Conservation (phyloP, 129 eudicot species). For the Gnaphalium uliginosum region DNA sequence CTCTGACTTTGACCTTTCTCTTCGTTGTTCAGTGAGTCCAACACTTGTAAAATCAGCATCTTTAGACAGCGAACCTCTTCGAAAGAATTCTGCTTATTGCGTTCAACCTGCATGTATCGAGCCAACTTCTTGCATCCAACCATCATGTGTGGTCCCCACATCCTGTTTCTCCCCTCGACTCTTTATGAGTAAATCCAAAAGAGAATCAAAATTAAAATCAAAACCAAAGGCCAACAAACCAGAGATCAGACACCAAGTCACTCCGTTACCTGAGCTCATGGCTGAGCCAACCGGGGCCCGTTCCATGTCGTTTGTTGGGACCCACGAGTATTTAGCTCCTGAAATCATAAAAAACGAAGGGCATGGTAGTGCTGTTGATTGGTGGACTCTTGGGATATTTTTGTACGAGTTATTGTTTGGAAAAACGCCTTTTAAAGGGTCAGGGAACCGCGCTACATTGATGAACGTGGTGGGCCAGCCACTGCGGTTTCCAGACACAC, state of each 20-base stretch:
- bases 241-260: slow-evolving; percentile 72
- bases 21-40: slow-evolving; percentile 82
- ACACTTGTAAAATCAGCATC: slow-evolving; percentile 70
- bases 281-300: slow-evolving; percentile 93
- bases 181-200: slow-evolving; percentile 73
- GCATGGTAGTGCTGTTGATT: slow-evolving; percentile 94
- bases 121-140: slow-evolving; percentile 78
- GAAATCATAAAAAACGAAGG: slow-evolving; percentile 94
- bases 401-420: slow-evolving; percentile 76
- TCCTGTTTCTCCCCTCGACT: slow-evolving; percentile 78
- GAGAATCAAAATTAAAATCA: slow-evolving; percentile 46
- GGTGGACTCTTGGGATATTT: slow-evolving; percentile 96
- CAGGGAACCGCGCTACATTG: slow-evolving; percentile 79
- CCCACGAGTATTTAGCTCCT: slow-evolving; percentile 90
- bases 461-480: slow-evolving; percentile 91
- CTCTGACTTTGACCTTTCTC: slow-evolving; percentile 88
- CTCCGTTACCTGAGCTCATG: slow-evolving; percentile 88
- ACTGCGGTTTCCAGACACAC: slow-evolving; percentile 75
- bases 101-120: slow-evolving; percentile 84
- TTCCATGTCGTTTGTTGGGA: slow-evolving; percentile 91
- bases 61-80: slow-evolving; percentile 43
- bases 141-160: slow-evolving; percentile 79
- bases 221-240: slow-evolving; percentile 48
- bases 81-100: slow-evolving; percentile 55
- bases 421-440: slow-evolving; percentile 91